Evolutionary conservation across 75 land plant genomes (phyloP).

Genomic region (Isoetes taiwanensis): DNA sequence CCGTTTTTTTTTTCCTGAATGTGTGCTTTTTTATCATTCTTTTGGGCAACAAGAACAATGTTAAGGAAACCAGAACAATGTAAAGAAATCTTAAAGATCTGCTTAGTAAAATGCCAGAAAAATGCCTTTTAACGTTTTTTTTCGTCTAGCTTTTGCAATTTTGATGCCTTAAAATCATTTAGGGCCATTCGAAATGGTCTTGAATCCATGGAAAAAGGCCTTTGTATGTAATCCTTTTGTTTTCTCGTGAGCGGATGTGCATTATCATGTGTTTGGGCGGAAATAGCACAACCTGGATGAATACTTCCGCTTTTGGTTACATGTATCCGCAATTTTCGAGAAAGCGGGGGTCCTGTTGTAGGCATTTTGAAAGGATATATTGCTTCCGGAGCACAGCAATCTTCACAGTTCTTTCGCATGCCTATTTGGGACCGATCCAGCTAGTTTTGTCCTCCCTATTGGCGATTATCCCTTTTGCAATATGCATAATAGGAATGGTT

Average conservation of each 20-base stretch:
- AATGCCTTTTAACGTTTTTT: not conserved
- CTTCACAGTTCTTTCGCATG: constrained; percentile 74
- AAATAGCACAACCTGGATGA: constrained; percentile 98
- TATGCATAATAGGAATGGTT: constrained; percentile 50
- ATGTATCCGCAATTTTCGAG: constrained; percentile 66
- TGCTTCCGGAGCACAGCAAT: constrained; percentile 91
- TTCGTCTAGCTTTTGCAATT: not conserved
- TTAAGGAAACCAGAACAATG: not conserved
- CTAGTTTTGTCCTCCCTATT: constrained; percentile 60
- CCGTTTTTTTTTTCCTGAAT: not conserved
- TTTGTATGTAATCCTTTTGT: not conserved
- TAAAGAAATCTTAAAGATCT: not conserved
- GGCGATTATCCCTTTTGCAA: constrained; percentile 41
- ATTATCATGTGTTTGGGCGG: constrained; percentile 79
- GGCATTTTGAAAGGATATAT: constrained; percentile 86
- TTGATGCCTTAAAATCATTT: not conserved
- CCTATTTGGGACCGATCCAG: constrained; percentile 52
- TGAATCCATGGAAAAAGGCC: not conserved
- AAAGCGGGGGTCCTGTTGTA: constrained; percentile 68
- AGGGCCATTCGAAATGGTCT: not conserved
- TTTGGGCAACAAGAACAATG: not conserved
- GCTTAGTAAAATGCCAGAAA: too few species aligned
- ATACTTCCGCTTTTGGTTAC: constrained; percentile 91
- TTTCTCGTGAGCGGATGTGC: constrained; percentile 97
- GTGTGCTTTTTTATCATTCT: not conserved